Percentiles rank a stretch among this genome's conserved stretches.
phyloP scores from a whole-genome alignment of 192 early-diverging fungal species.

The Podila epigama region DNA sequence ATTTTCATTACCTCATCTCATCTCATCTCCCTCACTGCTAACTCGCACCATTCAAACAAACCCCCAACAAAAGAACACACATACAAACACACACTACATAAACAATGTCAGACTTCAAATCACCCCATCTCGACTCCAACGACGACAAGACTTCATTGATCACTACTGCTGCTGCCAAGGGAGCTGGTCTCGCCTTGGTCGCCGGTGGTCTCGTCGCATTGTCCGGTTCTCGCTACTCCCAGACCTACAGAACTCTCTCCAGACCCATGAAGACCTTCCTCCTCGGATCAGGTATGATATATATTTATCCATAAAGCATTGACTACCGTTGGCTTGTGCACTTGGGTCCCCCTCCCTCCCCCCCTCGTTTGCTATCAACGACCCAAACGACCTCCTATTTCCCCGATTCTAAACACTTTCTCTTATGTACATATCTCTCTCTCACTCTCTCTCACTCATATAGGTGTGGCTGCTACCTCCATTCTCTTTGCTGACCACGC shows the following conservation, averaged over 20 bases:
- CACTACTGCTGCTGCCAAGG: constrained; percentile 35
- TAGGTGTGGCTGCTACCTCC: constrained; percentile 34
- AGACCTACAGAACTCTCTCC: constrained; percentile 28
- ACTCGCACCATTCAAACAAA: neutral
- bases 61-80: neutral
- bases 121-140: neutral
- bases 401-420: neutral
- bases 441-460: neutral
- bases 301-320: neutral
- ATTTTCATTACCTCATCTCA: too few relatives aligned
- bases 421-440: neutral
- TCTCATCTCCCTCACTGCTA: neutral
- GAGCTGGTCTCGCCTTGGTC: constrained; percentile 40
- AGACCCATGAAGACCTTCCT: constrained; percentile 41
- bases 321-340: neutral
- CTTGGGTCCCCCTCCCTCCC: neutral
- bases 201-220: constrained; percentile 32
- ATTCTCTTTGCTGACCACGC: constrained; percentile 41
- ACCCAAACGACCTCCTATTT: neutral
- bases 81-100: neutral
- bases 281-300: constrained; percentile 29
- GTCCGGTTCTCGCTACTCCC: constrained; percentile 35
- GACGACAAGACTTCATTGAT: constrained; percentile 27
- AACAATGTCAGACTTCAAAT: constrained; percentile 9
- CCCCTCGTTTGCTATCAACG: neutral